These are phyloP conservation scores for Phaeosphaeriaceae sp. DNA, from an alignment of 2,329 filamentous ascomycete species.

Conservation along the genomic window DNA sequence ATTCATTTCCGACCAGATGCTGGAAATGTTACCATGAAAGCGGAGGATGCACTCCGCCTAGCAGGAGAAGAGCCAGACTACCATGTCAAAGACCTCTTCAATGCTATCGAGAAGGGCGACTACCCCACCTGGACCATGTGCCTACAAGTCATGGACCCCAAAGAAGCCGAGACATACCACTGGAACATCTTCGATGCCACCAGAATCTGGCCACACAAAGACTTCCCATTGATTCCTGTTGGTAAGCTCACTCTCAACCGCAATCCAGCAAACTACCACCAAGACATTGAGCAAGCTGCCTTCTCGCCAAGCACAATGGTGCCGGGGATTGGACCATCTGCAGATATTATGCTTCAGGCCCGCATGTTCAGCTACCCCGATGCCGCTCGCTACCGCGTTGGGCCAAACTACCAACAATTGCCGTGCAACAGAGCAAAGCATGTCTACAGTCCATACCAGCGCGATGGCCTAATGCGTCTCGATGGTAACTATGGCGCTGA, in stretches of 20 bases:
- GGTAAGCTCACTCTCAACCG: slow-evolving; percentile 61
- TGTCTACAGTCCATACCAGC: slow-evolving; percentile 37
- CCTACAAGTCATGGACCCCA: slow-evolving; percentile 62
- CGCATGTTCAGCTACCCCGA: slow-evolving; percentile 70
- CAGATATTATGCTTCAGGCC: slow-evolving; percentile 68
- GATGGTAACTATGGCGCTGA: slow-evolving; percentile 56
- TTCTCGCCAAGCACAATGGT: slow-evolving; percentile 71
- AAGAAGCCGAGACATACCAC: slow-evolving; percentile 57
- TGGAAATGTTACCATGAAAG: slow-evolving; percentile 55
- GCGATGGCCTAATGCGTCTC: slow-evolving; percentile 40
- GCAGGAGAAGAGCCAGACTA: slow-evolving; percentile 48
- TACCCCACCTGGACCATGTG: slow-evolving; percentile 61
- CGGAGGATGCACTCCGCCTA: slow-evolving; percentile 45
- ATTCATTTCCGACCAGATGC: slow-evolving; percentile 58
- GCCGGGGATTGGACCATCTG: slow-evolving; percentile 67
- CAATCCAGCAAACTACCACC: slow-evolving; percentile 70
- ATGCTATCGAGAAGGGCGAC: slow-evolving; percentile 55
- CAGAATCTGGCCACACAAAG: slow-evolving; percentile 60
- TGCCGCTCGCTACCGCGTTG: slow-evolving; percentile 57
- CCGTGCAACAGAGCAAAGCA: slow-evolving; percentile 42
- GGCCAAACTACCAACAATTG: slow-evolving; percentile 59
- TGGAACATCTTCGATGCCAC: slow-evolving; percentile 65
- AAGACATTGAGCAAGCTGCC: slow-evolving; percentile 72
- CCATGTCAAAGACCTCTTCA: slow-evolving; percentile 49
- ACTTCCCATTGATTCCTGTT: slow-evolving; percentile 58